phyloP scores from a whole-genome alignment of 2,329 filamentous ascomycete species.

The Colletotrichum somersetense region DNA sequence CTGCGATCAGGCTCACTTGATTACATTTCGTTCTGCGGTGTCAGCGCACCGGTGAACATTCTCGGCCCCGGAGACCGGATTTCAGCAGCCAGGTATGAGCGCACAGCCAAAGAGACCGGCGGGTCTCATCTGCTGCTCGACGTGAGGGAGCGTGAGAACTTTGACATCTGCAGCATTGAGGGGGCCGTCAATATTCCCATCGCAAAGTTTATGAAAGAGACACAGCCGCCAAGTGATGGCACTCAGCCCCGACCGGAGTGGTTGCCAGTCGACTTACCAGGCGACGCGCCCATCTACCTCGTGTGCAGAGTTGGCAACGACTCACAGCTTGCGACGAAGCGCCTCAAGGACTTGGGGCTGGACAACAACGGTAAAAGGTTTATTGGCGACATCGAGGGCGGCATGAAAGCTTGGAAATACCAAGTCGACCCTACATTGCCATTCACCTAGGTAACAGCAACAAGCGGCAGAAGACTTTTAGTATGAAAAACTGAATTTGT shows the following conservation, averaged over 20 bases:
- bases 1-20: conserved; percentile 78
- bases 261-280: conserved; percentile 54
- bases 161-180: conserved; percentile 80
- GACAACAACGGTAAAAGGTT: conserved; percentile 65
- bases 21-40: conserved; percentile 89
- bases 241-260: conserved; percentile 48
- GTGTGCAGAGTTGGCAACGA: conserved; percentile 84
- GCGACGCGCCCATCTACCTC: conserved; percentile 72
- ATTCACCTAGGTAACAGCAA: conserved; percentile 56
- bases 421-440: conserved; percentile 72
- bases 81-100: conserved; percentile 70
- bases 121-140: conserved; percentile 76
- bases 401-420: conserved; percentile 78
- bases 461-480: conserved; percentile 28
- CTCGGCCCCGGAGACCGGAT: conserved; percentile 76
- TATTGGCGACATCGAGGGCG: conserved; percentile 79
- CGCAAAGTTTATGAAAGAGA: conserved; percentile 68
- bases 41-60: conserved; percentile 64
- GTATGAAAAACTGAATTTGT: conserved; percentile 39
- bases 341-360: conserved; percentile 72
- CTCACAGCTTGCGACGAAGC: conserved; percentile 77
- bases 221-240: conserved; percentile 44
- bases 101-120: conserved; percentile 39
- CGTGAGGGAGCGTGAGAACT: conserved; percentile 87
- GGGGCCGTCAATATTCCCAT: conserved; percentile 80